Conservation (phyloP, 371 early-diverging fungal species). For the Circinella umbellata region DNA sequence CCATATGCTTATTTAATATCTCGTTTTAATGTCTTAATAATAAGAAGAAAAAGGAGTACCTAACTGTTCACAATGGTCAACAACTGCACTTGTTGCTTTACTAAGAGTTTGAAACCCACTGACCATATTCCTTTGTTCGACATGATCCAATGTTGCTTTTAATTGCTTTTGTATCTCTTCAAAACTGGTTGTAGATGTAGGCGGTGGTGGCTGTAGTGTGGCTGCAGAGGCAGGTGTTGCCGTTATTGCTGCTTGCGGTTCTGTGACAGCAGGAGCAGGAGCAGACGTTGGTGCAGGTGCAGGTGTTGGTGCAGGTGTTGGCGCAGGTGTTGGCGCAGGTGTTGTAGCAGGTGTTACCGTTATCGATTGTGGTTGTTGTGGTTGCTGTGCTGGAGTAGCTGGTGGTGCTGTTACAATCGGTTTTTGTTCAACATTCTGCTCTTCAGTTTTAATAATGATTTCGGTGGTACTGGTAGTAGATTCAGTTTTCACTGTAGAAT, state of each 20-base stretch:
- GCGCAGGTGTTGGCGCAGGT: too few relatives aligned
- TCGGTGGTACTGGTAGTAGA: neutral
- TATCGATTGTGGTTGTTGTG: neutral
- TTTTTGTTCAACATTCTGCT: neutral
- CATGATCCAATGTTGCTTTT: constrained; percentile 72
- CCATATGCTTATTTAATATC: too few relatives aligned
- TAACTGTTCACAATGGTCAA: constrained; percentile 73
- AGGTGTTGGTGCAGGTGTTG: neutral
- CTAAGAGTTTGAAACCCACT: constrained; percentile 78
- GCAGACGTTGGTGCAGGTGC: too few relatives aligned
- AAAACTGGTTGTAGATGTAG: constrained; percentile 44
- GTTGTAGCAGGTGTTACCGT: constrained; percentile 13
- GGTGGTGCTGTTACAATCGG: neutral
- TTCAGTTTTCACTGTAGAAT: neutral
- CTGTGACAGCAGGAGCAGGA: neutral
- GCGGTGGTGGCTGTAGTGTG: constrained; percentile 11
- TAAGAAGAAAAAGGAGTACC: constrained; percentile 40
- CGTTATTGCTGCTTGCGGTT: too few relatives aligned
- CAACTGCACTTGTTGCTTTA: constrained; percentile 72
- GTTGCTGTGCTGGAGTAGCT: neutral
- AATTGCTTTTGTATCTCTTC: constrained; percentile 74
- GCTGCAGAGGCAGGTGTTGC: neutral
- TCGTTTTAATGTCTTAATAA: too few relatives aligned
- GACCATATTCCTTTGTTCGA: constrained; percentile 67
- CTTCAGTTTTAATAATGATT: constrained; percentile 4